Evolutionary conservation across 139 green algal species (phyloP).

Genomic region (Cymbomonas tetramitiformis): DNA sequence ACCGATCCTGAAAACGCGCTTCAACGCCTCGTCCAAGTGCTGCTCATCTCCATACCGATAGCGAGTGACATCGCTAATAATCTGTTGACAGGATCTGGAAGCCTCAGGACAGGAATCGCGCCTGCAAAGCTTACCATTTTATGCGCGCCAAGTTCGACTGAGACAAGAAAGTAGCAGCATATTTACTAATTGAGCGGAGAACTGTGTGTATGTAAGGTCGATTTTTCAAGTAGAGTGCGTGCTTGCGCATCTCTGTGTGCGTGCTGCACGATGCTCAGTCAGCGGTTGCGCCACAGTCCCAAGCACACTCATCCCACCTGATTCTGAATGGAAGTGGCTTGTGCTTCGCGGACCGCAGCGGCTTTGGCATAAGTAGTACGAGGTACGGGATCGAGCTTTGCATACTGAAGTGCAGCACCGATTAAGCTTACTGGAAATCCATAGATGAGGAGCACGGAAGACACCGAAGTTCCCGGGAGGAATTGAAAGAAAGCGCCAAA

Average conservation of each 20-base stretch:
- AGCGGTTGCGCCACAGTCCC: no score
- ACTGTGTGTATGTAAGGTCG: neutral
- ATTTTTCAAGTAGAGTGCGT: no score
- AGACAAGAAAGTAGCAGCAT: neutral
- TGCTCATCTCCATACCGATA: constrained; percentile 91
- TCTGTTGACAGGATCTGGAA: constrained; percentile 7
- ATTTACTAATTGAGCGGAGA: neutral
- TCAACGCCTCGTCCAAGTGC: constrained; percentile 89
- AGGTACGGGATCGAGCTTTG: constrained; percentile 58
- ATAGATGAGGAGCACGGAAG: constrained; percentile 84
- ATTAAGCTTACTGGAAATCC: constrained; percentile 87
- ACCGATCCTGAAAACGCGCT: constrained; percentile 58
- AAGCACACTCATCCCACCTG: no score
- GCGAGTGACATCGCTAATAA: constrained; percentile 34
- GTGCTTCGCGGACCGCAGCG: constrained; percentile 46
- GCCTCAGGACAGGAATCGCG: no score
- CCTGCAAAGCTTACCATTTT: neutral
- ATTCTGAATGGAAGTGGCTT: constrained; percentile 91
- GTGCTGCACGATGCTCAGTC: no score
- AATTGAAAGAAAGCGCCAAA: constrained; percentile 77
- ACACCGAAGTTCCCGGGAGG: constrained; percentile 70
- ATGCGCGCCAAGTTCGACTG: neutral
- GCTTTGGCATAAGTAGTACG: constrained; percentile 54
- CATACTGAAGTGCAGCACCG: constrained; percentile 75
- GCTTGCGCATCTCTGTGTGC: no score